Conservation (phyloP, 2,329 filamentous ascomycete species). For the Nemania sp. region DNA sequence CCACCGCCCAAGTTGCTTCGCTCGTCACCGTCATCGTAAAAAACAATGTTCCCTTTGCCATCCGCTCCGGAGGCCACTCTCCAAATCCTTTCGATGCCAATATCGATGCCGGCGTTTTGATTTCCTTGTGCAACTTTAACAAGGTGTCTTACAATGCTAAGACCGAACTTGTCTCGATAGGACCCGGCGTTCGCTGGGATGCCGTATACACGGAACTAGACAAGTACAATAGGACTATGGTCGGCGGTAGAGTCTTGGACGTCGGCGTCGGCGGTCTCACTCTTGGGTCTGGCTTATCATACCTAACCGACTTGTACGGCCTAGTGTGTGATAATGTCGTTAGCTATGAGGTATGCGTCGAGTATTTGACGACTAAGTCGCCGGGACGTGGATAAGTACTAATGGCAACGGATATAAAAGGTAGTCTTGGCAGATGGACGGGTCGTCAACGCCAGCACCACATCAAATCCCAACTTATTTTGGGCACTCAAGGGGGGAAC, state of each 20-base stretch:
- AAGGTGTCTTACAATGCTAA: slow-evolving; percentile 14
- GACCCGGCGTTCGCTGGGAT: slow-evolving; percentile 32
- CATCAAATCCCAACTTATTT: slow-evolving; percentile 14
- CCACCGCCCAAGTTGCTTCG: background rate
- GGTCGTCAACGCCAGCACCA: slow-evolving; percentile 26
- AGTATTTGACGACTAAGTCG: no score
- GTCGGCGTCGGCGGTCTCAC: slow-evolving; percentile 35
- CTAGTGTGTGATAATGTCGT: slow-evolving; percentile 34
- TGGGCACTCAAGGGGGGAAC: slow-evolving; percentile 12
- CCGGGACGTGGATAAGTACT: no score
- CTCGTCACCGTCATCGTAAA: background rate
- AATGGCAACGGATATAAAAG: slow-evolving; percentile 5
- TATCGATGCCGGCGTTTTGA: slow-evolving; percentile 29
- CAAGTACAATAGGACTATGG: slow-evolving; percentile 28
- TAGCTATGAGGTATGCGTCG: slow-evolving; percentile 19
- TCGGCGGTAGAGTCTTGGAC: slow-evolving; percentile 31
- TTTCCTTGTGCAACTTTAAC: slow-evolving; percentile 18
- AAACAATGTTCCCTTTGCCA: slow-evolving; percentile 17
- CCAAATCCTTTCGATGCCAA: slow-evolving; percentile 14
- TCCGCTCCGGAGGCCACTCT: slow-evolving; percentile 28
- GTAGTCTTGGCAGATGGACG: slow-evolving; percentile 31
- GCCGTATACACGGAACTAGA: slow-evolving; percentile 35
- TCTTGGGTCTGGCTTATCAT: slow-evolving; percentile 33
- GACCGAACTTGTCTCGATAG: slow-evolving; percentile 17
- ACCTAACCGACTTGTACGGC: slow-evolving; percentile 32